These are phyloP conservation scores for Cyclaneusma minus DNA, from an alignment of 2,329 filamentous ascomycete genomes.

Conservation along the genomic window DNA sequence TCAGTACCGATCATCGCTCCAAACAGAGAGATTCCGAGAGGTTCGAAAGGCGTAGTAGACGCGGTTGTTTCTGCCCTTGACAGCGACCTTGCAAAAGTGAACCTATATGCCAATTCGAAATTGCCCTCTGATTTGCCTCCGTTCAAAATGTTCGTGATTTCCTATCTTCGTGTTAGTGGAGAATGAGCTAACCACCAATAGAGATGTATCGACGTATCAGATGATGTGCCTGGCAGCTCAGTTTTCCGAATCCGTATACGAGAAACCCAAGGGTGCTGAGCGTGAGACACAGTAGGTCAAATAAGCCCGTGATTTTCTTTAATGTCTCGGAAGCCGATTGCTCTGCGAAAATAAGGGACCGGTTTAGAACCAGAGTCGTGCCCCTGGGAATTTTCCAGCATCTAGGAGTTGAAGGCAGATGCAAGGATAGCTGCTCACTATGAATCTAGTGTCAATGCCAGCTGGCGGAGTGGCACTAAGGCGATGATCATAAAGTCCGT, in stretches of 20 bases:
- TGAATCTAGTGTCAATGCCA: conserved; percentile 51
- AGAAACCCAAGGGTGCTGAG: conserved; percentile 44
- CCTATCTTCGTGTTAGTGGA: not conserved
- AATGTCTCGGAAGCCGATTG: too few relatives aligned
- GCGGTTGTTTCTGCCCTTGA: conserved; percentile 22
- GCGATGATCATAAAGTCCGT: conserved; percentile 76
- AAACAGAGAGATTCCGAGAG: conserved; percentile 12
- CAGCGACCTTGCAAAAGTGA: conserved; percentile 58
- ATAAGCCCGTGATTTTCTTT: too few relatives aligned
- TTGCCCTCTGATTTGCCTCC: conserved; percentile 52
- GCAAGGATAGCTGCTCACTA: too few relatives aligned
- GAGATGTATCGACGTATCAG: conserved; percentile 60
- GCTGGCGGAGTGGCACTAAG: conserved; percentile 62
- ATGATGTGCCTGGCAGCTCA: conserved; percentile 65
- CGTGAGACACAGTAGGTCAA: conserved; percentile 54
- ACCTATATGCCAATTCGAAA: conserved; percentile 63
- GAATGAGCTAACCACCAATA: conserved; percentile 19
- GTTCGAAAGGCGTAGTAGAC: conserved; percentile 17
- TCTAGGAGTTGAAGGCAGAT: too few relatives aligned
- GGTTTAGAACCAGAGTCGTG: too few relatives aligned
- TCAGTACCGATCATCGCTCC: not conserved
- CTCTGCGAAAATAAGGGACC: too few relatives aligned
- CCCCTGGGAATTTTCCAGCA: too few relatives aligned
- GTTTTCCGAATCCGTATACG: conserved; percentile 63
- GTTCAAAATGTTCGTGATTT: conserved; percentile 34